phyloP scores from a whole-genome alignment of 345 rosid genomes.

The Conringia planisiliqua region DNA sequence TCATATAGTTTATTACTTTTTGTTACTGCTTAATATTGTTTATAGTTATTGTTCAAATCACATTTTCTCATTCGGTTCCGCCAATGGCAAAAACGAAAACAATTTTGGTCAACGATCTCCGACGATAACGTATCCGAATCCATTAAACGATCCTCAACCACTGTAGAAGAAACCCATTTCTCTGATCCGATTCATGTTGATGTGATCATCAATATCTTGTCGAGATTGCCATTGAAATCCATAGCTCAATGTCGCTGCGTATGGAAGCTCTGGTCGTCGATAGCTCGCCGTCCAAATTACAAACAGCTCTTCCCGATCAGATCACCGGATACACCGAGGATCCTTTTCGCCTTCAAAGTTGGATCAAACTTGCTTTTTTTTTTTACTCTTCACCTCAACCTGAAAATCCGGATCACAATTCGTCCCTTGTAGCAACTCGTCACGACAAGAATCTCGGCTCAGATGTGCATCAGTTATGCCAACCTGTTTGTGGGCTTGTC shows the following conservation, averaged over 20 bases:
- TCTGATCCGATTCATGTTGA: background rate
- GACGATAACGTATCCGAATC: background rate
- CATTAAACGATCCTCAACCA: background rate
- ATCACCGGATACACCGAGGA: background rate
- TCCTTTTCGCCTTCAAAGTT: background rate
- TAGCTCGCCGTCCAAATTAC: background rate
- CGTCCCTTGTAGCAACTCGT: background rate
- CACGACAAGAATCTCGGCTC: background rate
- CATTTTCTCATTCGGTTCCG: no score
- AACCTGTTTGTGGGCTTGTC: background rate
- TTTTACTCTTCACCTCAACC: background rate
- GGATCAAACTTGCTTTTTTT: background rate
- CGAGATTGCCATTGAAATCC: background rate
- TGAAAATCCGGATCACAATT: background rate
- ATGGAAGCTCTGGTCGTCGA: slow-evolving; percentile 11
- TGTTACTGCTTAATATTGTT: no score
- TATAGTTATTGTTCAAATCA: no score
- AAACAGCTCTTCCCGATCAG: background rate
- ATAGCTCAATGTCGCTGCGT: slow-evolving; percentile 7
- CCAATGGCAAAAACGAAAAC: no score
- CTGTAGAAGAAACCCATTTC: background rate
- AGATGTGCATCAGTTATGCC: background rate
- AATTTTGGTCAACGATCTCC: no score
- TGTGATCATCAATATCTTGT: background rate
- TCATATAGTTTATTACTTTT: no score